Conservation (phyloP, 305 asterid species). For the Coffea humblotiana region DNA sequence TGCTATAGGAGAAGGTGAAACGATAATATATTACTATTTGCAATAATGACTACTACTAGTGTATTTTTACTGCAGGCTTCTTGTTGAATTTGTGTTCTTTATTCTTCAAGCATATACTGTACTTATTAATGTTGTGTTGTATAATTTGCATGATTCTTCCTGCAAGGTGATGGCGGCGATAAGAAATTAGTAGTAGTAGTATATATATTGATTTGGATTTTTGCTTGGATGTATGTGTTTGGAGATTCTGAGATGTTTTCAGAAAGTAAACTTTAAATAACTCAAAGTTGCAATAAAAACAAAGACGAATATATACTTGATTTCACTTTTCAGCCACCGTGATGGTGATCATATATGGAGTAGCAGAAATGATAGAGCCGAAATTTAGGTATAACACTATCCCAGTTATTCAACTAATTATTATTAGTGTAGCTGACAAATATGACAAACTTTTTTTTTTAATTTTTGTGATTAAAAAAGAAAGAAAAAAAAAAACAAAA, state of each 20-base stretch:
- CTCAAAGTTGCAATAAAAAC: neutral
- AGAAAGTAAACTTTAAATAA: neutral
- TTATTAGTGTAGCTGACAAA: neutral
- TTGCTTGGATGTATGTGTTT: neutral
- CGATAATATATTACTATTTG: neutral
- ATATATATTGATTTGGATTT: neutral
- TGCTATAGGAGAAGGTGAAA: slow-evolving; percentile 73
- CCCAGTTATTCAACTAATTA: neutral
- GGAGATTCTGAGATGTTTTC: neutral
- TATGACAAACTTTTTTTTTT: neutral
- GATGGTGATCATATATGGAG: neutral
- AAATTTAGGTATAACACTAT: neutral
- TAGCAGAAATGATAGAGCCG: neutral
- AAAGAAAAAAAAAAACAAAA: neutral
- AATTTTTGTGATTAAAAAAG: too few relatives aligned
- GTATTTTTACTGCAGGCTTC: neutral
- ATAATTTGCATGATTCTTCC: neutral
- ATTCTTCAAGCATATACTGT: neutral
- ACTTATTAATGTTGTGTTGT: neutral
- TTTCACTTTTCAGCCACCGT: neutral
- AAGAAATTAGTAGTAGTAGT: neutral
- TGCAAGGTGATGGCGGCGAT: neutral
- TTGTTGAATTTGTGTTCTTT: neutral
- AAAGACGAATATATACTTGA: neutral
- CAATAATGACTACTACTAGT: neutral